Evolutionary conservation across 2,329 filamentous ascomycete genomes (phyloP), one percentile per base, ranked within the genome.

Genomic region (Trichoderma atroviride): DNA sequence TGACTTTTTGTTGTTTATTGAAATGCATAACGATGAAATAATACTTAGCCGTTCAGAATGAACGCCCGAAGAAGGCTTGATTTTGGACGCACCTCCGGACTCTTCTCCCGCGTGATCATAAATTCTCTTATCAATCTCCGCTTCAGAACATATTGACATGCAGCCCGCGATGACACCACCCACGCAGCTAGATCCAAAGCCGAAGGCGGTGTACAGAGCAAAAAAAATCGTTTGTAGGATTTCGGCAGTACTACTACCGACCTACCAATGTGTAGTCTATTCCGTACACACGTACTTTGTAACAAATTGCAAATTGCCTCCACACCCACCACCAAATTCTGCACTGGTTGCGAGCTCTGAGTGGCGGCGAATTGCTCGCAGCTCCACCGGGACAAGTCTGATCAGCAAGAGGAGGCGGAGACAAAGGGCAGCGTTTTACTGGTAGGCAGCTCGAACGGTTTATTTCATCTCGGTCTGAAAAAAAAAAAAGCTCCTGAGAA

Each of bases 21-120:
- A 59, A 55, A 56, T 56, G 65, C 63, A 62, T 62, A 72, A 71
- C 69, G 72, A 74, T 81, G 78, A 79, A 79, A 79, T 68, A 77
- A 76, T 75, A 35, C 33, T 2, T 35, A 79, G 55, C 37, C 60
- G 64, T 64, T 69, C 62, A 69, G 40, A 56, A 56, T 43, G 55
- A 56, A 59, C 11, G 43, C 50, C 40, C 29, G 16, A 63, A 60
- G 47, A 65, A 65, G 61, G 43, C 31, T 40, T 37, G 22, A 52
- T 56, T 50, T 50, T 69, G 52, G 33, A 65, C 58, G 40, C 60
- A 64, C 43, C 66, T 24, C 53, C 47, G 55, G 50, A 50, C 50
- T 35, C 33, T 69, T 57, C 40, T 53, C 40, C 64, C 64, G 55
- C 55, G 64, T 67, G 64, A 67, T 55, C 64, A 52, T 43, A 19